A percentile compares a stretch with the other conserved stretches of the same genome.
These are phyloP conservation scores for Dryas integrifolia DNA, from an alignment of 331 rosid species.

Conservation along the genomic window DNA sequence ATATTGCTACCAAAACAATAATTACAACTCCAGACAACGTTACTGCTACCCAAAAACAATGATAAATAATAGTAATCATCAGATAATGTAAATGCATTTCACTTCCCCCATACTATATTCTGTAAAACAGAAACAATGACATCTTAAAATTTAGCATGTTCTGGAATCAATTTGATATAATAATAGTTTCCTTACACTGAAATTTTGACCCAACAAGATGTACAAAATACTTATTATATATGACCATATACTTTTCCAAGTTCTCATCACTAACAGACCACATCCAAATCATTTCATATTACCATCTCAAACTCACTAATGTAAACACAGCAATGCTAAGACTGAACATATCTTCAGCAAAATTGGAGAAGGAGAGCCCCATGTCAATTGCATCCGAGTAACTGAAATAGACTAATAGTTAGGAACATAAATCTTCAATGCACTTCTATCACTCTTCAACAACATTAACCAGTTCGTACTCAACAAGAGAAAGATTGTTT, in stretches of 20 bases:
- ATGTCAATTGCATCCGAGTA: conserved; percentile 41
- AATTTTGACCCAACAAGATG: background rate
- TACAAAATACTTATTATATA: background rate
- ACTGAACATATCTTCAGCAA: conserved; percentile 28
- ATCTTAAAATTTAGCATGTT: too few species aligned
- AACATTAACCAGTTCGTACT: conserved; percentile 74
- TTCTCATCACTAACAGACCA: too few species aligned
- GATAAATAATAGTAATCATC: too few species aligned
- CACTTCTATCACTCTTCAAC: conserved; percentile 48
- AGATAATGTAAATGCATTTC: too few species aligned
- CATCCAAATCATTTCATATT: background rate
- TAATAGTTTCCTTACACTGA: too few species aligned
- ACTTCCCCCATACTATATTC: too few species aligned
- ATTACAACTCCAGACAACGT: too few species aligned
- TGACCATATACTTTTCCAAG: background rate
- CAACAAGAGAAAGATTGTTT: conserved; percentile 76
- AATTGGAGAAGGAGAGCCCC: conserved; percentile 34
- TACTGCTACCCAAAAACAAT: too few species aligned
- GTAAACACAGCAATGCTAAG: conserved; percentile 19
- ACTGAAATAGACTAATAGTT: conserved; percentile 30
- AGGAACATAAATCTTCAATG: conserved; percentile 32
- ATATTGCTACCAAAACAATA: too few species aligned
- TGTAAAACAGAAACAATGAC: too few species aligned
- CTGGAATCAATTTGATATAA: too few species aligned
- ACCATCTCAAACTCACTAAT: background rate